phyloP scores from a whole-genome alignment of 2,329 filamentous ascomycete species.

The Talaromyces funiculosus region DNA sequence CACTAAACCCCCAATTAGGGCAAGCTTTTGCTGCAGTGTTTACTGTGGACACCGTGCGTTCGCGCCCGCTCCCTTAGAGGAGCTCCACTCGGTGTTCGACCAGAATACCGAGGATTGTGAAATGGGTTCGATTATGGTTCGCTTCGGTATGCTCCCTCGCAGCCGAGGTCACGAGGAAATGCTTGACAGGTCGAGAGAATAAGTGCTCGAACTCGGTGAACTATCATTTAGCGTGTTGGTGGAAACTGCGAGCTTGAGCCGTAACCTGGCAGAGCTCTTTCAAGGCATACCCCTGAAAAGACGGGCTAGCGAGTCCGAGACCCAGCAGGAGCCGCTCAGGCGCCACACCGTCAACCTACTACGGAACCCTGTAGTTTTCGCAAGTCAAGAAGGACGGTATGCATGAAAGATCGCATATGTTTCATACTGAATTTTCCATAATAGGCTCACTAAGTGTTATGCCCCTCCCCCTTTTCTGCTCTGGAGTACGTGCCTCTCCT shows the following conservation, averaged over 20 bases:
- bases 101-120: background rate
- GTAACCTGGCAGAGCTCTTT: background rate
- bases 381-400: background rate
- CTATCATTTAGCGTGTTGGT: background rate
- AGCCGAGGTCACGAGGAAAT: background rate
- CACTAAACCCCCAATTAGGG: background rate
- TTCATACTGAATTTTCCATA: background rate
- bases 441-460: background rate
- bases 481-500: no score
- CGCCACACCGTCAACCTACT: constrained; percentile 6
- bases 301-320: background rate
- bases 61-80: background rate
- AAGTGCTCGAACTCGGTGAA: no score
- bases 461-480: background rate
- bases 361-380: background rate
- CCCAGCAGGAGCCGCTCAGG: constrained; percentile 11
- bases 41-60: background rate
- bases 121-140: background rate
- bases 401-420: background rate
- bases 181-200: background rate
- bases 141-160: background rate
- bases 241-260: background rate
- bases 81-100: background rate
- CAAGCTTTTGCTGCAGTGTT: background rate
- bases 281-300: constrained; percentile 5